Conservation (phyloP, 2,329 filamentous ascomycete species). For the Escovopsis sp. region DNA sequence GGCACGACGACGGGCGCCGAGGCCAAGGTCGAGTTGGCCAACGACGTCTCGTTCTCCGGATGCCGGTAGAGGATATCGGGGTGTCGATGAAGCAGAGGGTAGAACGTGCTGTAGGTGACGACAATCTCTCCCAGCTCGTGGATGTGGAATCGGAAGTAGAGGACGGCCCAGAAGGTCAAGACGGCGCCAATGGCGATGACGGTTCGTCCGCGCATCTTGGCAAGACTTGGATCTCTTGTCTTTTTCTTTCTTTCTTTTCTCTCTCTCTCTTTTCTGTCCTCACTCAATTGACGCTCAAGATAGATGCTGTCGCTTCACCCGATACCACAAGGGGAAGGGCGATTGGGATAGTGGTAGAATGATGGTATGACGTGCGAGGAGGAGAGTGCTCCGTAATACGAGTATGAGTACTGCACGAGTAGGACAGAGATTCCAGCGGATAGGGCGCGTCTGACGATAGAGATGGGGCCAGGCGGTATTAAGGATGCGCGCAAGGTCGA, state of each 20-base stretch:
- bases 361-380: too few relatives aligned
- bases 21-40: not conserved
- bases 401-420: too few relatives aligned
- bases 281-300: too few relatives aligned
- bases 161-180: constrained; percentile 3
- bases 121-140: constrained; percentile 5
- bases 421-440: too few relatives aligned
- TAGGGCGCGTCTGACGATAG: not conserved
- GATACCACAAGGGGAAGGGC: too few relatives aligned
- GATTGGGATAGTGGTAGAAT: too few relatives aligned
- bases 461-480: not conserved
- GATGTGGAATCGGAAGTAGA: constrained; percentile 5
- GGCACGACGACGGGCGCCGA: constrained; percentile 3
- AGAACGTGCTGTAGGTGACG: constrained; percentile 6
- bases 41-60: not conserved
- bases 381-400: too few relatives aligned
- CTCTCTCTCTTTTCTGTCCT: too few relatives aligned
- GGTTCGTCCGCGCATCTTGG: constrained; percentile 4
- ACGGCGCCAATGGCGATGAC: constrained; percentile 3
- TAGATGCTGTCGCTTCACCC: too few relatives aligned
- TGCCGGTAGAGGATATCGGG: not conserved
- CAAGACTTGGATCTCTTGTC: not conserved
- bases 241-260: not conserved
- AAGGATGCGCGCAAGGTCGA: too few relatives aligned
- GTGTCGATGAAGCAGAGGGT: constrained; percentile 4